Conservation (phyloP, 805 yeast species). For the Nakazawaea wyomingensis region DNA sequence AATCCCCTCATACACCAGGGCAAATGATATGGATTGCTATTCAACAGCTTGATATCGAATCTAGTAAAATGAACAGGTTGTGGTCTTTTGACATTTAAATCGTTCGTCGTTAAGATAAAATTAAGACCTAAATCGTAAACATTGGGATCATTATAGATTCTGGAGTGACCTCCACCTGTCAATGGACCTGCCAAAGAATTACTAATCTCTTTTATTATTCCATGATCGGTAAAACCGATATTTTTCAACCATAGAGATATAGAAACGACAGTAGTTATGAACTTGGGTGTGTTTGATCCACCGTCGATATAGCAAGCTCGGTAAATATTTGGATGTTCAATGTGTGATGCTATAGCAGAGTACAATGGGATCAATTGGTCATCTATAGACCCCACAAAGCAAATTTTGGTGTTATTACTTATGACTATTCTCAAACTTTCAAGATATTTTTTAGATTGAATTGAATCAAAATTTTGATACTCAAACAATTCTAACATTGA, state of each 20-base stretch:
- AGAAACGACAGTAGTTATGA: constrained; percentile 68
- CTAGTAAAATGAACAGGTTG: constrained; percentile 24
- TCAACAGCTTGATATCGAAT: constrained; percentile 63
- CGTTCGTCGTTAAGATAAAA: constrained; percentile 71
- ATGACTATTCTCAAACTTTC: constrained; percentile 63
- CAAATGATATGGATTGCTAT: constrained; percentile 75
- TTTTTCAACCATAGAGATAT: constrained; percentile 72
- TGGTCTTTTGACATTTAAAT: constrained; percentile 30
- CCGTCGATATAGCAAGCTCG: constrained; percentile 88
- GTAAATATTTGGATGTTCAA: constrained; percentile 83
- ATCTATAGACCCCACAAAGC: constrained; percentile 83
- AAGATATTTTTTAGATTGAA: constrained; percentile 66
- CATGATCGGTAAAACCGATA: constrained; percentile 78
- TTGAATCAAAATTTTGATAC: constrained; percentile 70
- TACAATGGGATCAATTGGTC: constrained; percentile 93
- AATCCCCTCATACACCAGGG: constrained; percentile 94
- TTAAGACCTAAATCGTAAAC: constrained; percentile 80
- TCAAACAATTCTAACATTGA: constrained; percentile 84
- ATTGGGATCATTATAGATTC: constrained; percentile 74
- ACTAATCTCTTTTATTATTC: constrained; percentile 79
- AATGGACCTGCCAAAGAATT: constrained; percentile 78
- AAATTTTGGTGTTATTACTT: constrained; percentile 65
- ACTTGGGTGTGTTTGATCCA: constrained; percentile 70
- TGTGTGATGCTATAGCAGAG: constrained; percentile 77
- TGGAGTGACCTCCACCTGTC: constrained; percentile 95